Base-by-base conservation (phyloP, 768 basidiomycete species). In the Chiua virens region DNA sequence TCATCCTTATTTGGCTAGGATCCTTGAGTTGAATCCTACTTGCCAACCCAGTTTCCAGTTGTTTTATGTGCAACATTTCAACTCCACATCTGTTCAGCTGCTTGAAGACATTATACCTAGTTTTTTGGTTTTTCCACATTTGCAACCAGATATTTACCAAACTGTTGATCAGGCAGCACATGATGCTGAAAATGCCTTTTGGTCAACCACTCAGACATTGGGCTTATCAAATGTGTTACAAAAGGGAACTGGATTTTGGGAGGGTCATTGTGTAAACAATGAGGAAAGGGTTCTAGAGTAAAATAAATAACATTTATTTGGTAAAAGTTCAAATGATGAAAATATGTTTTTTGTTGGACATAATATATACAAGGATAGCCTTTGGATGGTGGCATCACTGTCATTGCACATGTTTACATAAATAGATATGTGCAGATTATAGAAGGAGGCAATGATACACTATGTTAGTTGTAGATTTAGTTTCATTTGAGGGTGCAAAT, bases 131-230 rank as follows among this genome's bases (percentile, higher is more conserved):
- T 47, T 71, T 15, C 69, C 75, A 22, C 35, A 65, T 8, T 54
- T 59, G 40, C 57, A 62, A 21, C 59, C 65, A 23, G 69, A 76
- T 36, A 66, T 81, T 21, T 73, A 82, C 8, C 81, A 85, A 36
- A 55, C 73, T 15, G 75, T 79, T 11, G 87, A 92, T 60, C 70
- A 73, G 15, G 79, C 82, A 7, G 78, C 85, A 5, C 52, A 58
- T 8, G 66, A 77, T 58, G 89, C 85, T 3, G 84, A 89, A 62
- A 58, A 59, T n/a, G 67, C 75, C 3, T 87, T 83, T 61, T 78
- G 79, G 77, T 72, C 68, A 39, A n/a, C 46, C 35, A n/a, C 53
- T 23, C 46, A 55, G 27, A 21, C 21, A 9, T 21, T 54, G 3
- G 45, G 23, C 22, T 2, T 47, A 32, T 39, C 54, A 14, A 28